These are phyloP conservation scores for Populus trichocarpa DNA, from an alignment of 441 rosid genomes.

Conservation along the genomic window DNA sequence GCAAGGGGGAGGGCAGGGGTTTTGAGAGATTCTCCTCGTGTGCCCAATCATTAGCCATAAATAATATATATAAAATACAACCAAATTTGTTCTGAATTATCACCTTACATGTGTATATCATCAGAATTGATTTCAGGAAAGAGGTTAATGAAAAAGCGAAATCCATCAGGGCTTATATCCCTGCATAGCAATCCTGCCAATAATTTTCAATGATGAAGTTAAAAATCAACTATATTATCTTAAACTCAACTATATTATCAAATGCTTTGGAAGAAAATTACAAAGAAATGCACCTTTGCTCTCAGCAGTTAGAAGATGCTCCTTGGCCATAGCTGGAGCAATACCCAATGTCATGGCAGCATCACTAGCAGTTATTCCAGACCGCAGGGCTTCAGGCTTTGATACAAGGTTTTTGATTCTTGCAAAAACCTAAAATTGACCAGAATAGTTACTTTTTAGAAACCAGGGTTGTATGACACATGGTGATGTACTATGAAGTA, in stretches of 20 bases:
- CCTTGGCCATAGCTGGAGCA: constrained; percentile 99
- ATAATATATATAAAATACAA: not conserved
- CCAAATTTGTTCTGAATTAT: not conserved
- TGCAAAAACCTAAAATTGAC: constrained; percentile 56
- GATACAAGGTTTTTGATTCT: constrained; percentile 65
- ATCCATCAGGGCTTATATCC: constrained; percentile 86
- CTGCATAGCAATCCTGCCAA: constrained; percentile 82
- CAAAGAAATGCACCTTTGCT: constrained; percentile 53
- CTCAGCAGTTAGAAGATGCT: constrained; percentile 88
- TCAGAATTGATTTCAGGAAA: constrained; percentile 57
- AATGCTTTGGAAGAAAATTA: constrained; percentile 15
- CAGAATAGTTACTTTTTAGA: constrained; percentile 10
- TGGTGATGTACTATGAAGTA: not conserved
- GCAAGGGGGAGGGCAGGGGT: not conserved
- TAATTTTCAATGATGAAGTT: not conserved
- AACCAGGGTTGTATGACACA: too few species aligned
- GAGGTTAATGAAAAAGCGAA: constrained; percentile 71
- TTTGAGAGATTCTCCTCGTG: not conserved
- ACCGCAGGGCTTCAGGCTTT: constrained; percentile 57
- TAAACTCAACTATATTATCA: not conserved
- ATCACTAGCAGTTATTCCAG: constrained; percentile 81
- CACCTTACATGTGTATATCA: constrained; percentile 62
- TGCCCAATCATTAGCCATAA: not conserved
- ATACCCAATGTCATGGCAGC: constrained; percentile 90
- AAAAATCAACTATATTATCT: not conserved